Percentiles rank a stretch among this genome's conserved stretches.
Conservation (phyloP, 2,329 filamentous ascomycete species). For the Trichocomaceae sp. region DNA sequence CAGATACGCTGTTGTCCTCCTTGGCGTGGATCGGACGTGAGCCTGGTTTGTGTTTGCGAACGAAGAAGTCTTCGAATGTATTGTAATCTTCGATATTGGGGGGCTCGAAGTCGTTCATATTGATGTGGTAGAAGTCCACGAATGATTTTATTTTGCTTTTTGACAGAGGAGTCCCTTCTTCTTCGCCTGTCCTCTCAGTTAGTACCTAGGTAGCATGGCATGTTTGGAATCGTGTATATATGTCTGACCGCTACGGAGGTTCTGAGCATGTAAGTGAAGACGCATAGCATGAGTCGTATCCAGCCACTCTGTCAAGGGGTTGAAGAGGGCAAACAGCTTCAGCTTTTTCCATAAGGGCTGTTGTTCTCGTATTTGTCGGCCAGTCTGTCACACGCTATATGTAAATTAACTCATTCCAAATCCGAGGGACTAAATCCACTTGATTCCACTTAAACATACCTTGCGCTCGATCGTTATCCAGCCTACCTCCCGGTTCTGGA, state of each 20-base stretch:
- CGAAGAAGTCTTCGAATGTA: slow-evolving; percentile 38
- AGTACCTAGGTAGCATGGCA: too few species aligned
- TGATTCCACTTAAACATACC: background rate
- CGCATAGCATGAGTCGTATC: slow-evolving; percentile 34
- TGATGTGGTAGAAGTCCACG: slow-evolving; percentile 31
- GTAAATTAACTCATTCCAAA: too few species aligned
- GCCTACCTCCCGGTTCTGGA: background rate
- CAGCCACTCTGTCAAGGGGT: slow-evolving; percentile 37
- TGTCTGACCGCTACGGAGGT: slow-evolving; percentile 24
- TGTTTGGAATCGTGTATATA: background rate
- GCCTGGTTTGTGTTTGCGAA: slow-evolving; percentile 26
- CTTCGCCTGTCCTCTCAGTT: background rate
- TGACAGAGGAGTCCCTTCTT: slow-evolving; percentile 26
- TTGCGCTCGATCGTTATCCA: background rate
- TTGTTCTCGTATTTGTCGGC: slow-evolving; percentile 30
- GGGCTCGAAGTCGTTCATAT: slow-evolving; percentile 35
- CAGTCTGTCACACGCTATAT: background rate
- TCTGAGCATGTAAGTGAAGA: slow-evolving; percentile 33
- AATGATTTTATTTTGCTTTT: slow-evolving; percentile 32
- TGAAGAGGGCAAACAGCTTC: slow-evolving; percentile 39
- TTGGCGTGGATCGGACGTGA: slow-evolving; percentile 24
- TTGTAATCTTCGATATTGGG: slow-evolving; percentile 29
- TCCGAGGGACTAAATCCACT: too few species aligned
- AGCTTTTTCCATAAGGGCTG: slow-evolving; percentile 37
- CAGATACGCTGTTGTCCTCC: slow-evolving; percentile 23